Evolutionary conservation across 176 grass and related monocot genomes (phyloP).

Genomic region (Luzula sylvatica): DNA sequence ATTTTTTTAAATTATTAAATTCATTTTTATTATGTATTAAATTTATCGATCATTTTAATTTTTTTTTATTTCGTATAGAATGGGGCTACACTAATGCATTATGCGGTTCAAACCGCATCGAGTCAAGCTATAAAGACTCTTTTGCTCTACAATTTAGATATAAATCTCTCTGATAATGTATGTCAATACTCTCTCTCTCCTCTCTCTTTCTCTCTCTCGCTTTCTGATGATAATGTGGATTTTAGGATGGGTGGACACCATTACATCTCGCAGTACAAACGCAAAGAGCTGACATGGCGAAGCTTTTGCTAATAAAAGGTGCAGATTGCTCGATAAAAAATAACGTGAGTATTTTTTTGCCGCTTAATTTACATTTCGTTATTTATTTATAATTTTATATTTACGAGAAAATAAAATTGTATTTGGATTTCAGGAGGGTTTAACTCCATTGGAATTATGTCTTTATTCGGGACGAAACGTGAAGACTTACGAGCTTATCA

Average conservation of each 20-base stretch:
- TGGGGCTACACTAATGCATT: constrained; percentile 86
- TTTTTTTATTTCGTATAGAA: constrained; percentile 38
- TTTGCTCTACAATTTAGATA: constrained; percentile 79
- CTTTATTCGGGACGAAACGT: constrained; percentile 49
- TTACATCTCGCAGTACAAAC: constrained; percentile 93
- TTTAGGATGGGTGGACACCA: constrained; percentile 92
- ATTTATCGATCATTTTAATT: neutral
- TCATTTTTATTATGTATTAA: no score
- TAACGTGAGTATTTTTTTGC: constrained; percentile 39
- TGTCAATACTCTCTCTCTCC: constrained; percentile 20
- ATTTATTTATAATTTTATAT: no score
- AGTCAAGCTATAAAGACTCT: constrained; percentile 75
- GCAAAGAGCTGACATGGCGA: constrained; percentile 86
- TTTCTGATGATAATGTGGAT: neutral
- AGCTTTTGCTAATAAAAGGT: constrained; percentile 80
- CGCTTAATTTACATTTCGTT: neutral
- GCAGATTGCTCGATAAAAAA: constrained; percentile 73
- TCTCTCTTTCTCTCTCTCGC: constrained; percentile 11
- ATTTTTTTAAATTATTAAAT: constrained; percentile 8
- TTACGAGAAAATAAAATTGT: no score
- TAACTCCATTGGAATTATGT: constrained; percentile 70
- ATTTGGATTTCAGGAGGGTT: constrained; percentile 78
- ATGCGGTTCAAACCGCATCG: constrained; percentile 82
- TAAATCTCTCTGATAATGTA: constrained; percentile 80
- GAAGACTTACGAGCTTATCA: constrained; percentile 72